Evolutionary conservation across 2,329 filamentous ascomycete species (phyloP), one percentile per base, ranked within the genome.

Genomic region (Venturia oleaginea): DNA sequence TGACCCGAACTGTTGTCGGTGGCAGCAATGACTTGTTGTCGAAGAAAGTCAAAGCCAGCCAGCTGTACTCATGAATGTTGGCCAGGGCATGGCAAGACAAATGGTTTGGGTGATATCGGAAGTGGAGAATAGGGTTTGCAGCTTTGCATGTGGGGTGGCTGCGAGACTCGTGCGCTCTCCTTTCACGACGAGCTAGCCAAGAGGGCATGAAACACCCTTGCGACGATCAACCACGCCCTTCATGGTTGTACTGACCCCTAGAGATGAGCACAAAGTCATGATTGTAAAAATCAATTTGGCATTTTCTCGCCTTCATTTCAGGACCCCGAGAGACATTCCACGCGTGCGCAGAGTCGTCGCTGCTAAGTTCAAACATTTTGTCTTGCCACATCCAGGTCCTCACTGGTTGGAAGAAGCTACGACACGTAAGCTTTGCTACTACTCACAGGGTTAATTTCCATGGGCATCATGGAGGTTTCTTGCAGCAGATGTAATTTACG

Each of bases 91-190:
- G 51, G 27, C 30, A n/a, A 57, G 27, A 57, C 48, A 32, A n/a
- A 24, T 27, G 46, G 22, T 55, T 4, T 34, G 34, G 30, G 2
- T 57, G 27, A 57, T 34, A 34, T 57, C 8, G 24, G 19, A 34
- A 57, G 30, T 57, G 51, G 51, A 57, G 51, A 57, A 57, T n/a
- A 32, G 51, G 51, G 51, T 57, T 57, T 2, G 51, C 51, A n/a
- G 51, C 11, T 57, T 3, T 17, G 8, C 7, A 34, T 13, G 17
- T 34, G 22, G 17, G 1, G 8, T 34, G 30, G 22, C 22, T 8
- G 5, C 32, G 27, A 32, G 51, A 30, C n/a, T 32, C 51, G 51
- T 57, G 51, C 51, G 8, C 51, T 30, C 51, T 57, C 30, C n/a
- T n/a, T 57, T 57, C 51, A 32, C 15, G 17, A n/a, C 51, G 30